These are phyloP conservation scores for Tephrocybe sp. DNA, from an alignment of 768 basidiomycete species.

Conservation along the genomic window DNA sequence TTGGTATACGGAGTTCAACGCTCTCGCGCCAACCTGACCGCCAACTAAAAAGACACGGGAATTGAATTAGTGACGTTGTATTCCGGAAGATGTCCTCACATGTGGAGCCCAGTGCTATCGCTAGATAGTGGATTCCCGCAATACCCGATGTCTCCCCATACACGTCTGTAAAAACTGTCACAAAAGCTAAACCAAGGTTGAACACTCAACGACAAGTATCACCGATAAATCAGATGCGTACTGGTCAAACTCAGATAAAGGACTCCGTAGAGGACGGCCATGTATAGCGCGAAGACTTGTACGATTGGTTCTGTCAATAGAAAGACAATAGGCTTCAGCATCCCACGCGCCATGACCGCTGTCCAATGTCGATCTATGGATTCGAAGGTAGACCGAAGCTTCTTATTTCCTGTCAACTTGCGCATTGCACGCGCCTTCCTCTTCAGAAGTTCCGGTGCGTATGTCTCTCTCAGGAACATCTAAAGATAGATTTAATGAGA, in stretches of 20 bases:
- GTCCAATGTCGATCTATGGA: slow-evolving; percentile 40
- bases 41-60: slow-evolving; percentile 23
- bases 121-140: slow-evolving; percentile 61
- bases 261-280: slow-evolving; percentile 58
- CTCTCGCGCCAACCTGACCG: slow-evolving; percentile 40
- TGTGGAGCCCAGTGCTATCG: slow-evolving; percentile 54
- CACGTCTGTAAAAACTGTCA: slow-evolving; percentile 48
- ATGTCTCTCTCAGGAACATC: slow-evolving; percentile 39
- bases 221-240: slow-evolving; percentile 21
- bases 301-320: slow-evolving; percentile 60
- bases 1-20: slow-evolving; percentile 48
- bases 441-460: slow-evolving; percentile 49
- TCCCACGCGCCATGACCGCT: slow-evolving; percentile 42
- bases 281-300: slow-evolving; percentile 56
- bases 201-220: slow-evolving; percentile 5
- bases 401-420: slow-evolving; percentile 27
- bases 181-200: slow-evolving; percentile 39
- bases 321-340: slow-evolving; percentile 59
- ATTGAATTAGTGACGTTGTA: not conserved
- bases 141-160: slow-evolving; percentile 54
- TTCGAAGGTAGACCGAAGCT: slow-evolving; percentile 44
- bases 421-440: slow-evolving; percentile 37
- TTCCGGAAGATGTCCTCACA: slow-evolving; percentile 34
- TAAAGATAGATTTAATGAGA: not conserved
- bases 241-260: slow-evolving; percentile 42